These are phyloP conservation scores for Fomitopsis betulina DNA, from an alignment of 1,284 basidiomycete species.

Conservation along the genomic window DNA sequence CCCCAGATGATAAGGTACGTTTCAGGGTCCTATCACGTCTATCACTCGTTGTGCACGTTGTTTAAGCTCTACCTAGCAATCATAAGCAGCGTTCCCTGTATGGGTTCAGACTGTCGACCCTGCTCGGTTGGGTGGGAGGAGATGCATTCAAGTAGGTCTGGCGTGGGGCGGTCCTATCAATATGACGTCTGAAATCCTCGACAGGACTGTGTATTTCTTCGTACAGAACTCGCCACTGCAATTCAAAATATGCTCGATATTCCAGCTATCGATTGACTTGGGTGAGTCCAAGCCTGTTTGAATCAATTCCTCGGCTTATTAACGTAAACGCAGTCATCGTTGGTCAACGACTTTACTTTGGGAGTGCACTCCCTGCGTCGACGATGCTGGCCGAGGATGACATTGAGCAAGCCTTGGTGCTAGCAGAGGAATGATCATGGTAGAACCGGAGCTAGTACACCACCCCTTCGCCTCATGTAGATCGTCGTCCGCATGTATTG, in stretches of 20 bases:
- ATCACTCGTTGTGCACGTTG: not conserved
- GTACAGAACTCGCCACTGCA: conserved; percentile 64
- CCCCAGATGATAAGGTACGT: conserved; percentile 71
- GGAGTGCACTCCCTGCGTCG: conserved; percentile 52
- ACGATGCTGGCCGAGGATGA: conserved; percentile 58
- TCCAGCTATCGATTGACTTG: conserved; percentile 73
- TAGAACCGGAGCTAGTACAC: not conserved
- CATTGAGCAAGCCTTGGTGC: conserved; percentile 63
- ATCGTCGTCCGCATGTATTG: not conserved
- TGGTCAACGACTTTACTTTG: conserved; percentile 66
- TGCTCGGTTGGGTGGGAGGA: conserved; percentile 79
- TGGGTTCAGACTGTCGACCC: conserved; percentile 79
- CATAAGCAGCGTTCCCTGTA: conserved; percentile 74
- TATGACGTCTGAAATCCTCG: not conserved
- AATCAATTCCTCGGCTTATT: not conserved
- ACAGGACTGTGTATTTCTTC: conserved; percentile 78
- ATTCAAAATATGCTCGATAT: conserved; percentile 77
- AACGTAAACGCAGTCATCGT: conserved; percentile 52
- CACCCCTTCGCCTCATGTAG: not conserved
- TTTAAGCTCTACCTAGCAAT: conserved; percentile 43
- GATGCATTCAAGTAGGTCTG: conserved; percentile 73
- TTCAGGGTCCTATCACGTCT: conserved; percentile 9
- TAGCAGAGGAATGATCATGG: conserved; percentile 47
- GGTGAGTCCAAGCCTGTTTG: conserved; percentile 40
- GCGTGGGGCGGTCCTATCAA: conserved; percentile 8